Percentiles rank a stretch among this genome's conserved stretches.
These are phyloP conservation scores for Boletus barrowsii DNA, from an alignment of 768 basidiomycete genomes.

Conservation along the genomic window DNA sequence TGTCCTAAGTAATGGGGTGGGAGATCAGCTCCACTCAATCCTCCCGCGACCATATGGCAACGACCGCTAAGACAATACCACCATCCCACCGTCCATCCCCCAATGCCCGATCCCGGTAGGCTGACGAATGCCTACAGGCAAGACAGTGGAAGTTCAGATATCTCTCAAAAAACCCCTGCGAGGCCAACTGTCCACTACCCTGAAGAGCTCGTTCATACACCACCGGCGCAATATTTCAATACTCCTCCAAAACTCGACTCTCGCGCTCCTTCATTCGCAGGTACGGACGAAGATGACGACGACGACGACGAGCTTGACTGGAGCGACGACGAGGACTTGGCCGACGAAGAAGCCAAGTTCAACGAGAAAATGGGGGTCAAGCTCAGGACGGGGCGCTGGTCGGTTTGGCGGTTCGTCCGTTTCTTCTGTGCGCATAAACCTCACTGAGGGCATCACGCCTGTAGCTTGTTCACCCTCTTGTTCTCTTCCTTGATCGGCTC, in stretches of 20 bases:
- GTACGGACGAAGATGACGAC: constrained; percentile 59
- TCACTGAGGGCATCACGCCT: neutral
- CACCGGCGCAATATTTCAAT: constrained; percentile 22
- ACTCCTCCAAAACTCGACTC: constrained; percentile 35
- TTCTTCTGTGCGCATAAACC: neutral
- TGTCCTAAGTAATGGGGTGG: neutral
- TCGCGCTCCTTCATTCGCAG: constrained; percentile 43
- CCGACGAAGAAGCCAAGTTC: constrained; percentile 66
- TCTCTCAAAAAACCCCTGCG: constrained; percentile 9
- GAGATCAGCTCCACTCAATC: constrained; percentile 10
- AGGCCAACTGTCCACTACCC: constrained; percentile 55
- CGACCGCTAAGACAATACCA: constrained; percentile 8
- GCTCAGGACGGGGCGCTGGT: constrained; percentile 45
- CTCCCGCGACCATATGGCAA: constrained; percentile 14
- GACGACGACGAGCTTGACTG: constrained; percentile 64
- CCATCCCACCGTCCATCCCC: neutral
- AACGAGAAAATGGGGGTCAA: constrained; percentile 55
- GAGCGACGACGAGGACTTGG: constrained; percentile 76
- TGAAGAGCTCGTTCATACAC: constrained; percentile 35
- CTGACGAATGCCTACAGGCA: constrained; percentile 1
- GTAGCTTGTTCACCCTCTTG: constrained; percentile 57
- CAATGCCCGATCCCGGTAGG: constrained; percentile 18
- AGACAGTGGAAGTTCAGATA: constrained; percentile 13
- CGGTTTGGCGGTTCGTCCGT: constrained; percentile 48
- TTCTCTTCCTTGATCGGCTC: constrained; percentile 77